Evolutionary conservation across 306 rosid genomes (phyloP).

Genomic region (Glycyrrhiza uralensis): DNA sequence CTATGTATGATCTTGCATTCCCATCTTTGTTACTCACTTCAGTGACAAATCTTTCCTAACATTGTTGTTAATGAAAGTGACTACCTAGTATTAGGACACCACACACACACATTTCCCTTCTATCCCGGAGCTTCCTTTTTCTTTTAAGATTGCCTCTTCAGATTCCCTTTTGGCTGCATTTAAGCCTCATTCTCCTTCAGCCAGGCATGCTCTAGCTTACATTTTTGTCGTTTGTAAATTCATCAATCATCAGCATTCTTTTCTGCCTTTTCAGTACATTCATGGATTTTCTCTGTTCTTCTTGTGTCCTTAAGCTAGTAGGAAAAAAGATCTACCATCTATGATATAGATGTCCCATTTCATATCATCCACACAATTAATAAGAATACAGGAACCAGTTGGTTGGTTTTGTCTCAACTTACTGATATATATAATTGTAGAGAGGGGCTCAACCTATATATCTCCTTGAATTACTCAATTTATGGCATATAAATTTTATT

Average conservation of each 20-base stretch:
- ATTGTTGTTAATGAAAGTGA: background rate
- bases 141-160: background rate
- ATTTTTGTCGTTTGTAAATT: conserved; percentile 1
- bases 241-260: background rate
- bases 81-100: background rate
- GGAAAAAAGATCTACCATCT: background rate
- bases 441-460: background rate
- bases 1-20: too few relatives aligned
- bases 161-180: background rate
- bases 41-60: too few relatives aligned
- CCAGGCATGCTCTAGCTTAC: background rate
- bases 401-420: background rate
- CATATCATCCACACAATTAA: background rate
- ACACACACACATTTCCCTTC: background rate
- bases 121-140: background rate
- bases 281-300: background rate
- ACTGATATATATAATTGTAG: background rate
- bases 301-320: background rate
- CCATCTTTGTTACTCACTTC: too few relatives aligned
- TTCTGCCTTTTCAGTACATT: background rate
- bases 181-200: background rate
- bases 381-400: background rate
- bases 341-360: background rate
- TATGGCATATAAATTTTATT: too few relatives aligned
- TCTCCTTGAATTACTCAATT: background rate